A percentile compares a stretch with the other conserved stretches of the same genome.
Conservation (phyloP, 164 flowering plant species). For the Saururus chinensis region DNA sequence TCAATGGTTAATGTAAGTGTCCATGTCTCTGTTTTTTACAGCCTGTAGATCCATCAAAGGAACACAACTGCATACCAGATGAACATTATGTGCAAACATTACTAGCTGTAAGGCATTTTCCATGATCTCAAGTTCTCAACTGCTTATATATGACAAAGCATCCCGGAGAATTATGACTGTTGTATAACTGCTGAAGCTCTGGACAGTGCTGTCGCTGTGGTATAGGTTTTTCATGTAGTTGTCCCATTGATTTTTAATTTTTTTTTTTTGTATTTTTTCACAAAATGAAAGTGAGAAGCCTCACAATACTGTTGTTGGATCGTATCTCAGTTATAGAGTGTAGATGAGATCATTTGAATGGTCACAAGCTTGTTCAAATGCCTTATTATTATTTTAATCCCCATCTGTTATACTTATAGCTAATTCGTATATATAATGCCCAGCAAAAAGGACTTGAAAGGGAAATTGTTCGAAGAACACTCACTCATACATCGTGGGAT, state of each 20-base stretch:
- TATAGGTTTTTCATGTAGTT: too few relatives aligned
- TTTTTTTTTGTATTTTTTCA: too few relatives aligned
- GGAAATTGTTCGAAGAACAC: slow-evolving; percentile 40
- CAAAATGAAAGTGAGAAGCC: too few relatives aligned
- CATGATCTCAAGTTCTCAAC: not conserved
- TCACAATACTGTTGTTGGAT: too few relatives aligned
- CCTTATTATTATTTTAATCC: not conserved
- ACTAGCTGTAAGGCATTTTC: slow-evolving; percentile 60
- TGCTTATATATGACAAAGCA: too few relatives aligned
- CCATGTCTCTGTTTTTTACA: slow-evolving; percentile 19
- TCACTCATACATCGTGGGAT: slow-evolving; percentile 69
- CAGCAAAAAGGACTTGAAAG: slow-evolving; percentile 69
- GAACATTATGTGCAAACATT: slow-evolving; percentile 95
- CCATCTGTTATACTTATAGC: not conserved
- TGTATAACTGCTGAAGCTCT: too few relatives aligned
- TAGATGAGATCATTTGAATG: too few relatives aligned
- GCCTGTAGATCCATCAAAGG: slow-evolving; percentile 66
- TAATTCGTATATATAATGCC: slow-evolving; percentile 1
- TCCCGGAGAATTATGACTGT: not conserved
- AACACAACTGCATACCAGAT: slow-evolving; percentile 97
- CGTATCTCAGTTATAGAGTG: too few relatives aligned
- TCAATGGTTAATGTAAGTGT: not conserved
- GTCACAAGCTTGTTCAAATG: too few relatives aligned
- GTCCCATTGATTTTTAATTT: too few relatives aligned
- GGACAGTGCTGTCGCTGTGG: too few relatives aligned